Percentiles rank a stretch among this genome's conserved stretches.
Conservation (phyloP, 805 yeast species). For the Naumovozyma castellii region DNA sequence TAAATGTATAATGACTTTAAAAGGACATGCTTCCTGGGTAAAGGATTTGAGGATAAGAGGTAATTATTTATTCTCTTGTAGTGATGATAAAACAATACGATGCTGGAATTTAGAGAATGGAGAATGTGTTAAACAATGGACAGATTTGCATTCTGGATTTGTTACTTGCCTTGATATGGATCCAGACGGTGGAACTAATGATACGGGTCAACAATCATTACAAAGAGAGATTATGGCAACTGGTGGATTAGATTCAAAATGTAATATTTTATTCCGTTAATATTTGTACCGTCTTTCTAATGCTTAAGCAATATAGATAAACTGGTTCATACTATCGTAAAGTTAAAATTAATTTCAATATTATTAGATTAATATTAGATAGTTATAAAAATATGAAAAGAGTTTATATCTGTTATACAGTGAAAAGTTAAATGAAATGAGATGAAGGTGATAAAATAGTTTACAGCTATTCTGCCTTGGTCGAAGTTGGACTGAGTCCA, state of each 20-base stretch:
- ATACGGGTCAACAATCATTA: constrained; percentile 6
- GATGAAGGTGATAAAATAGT: background rate
- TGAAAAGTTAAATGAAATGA: no score
- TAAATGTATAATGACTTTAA: constrained; percentile 43
- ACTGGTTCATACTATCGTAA: no score
- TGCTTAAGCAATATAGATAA: no score
- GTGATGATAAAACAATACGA: constrained; percentile 70
- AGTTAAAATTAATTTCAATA: no score
- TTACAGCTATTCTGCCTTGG: background rate
- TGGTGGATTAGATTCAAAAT: constrained; percentile 18
- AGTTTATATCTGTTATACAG: no score
- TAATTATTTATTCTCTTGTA: constrained; percentile 59
- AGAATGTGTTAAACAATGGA: constrained; percentile 42
- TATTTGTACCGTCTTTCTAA: background rate
- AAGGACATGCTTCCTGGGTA: constrained; percentile 86
- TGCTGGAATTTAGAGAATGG: constrained; percentile 62
- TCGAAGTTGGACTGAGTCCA: background rate
- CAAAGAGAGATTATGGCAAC: constrained; percentile 17
- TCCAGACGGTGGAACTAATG: constrained; percentile 13
- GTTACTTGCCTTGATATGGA: constrained; percentile 43
- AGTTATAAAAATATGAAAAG: no score
- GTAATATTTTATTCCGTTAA: constrained; percentile 13
- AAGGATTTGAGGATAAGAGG: constrained; percentile 64
- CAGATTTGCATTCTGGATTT: constrained; percentile 64
- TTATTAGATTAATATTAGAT: no score